Evolutionary conservation across 768 basidiomycete species (phyloP), one percentile per base, ranked within the genome.

Genomic region (Calocybe indica): DNA sequence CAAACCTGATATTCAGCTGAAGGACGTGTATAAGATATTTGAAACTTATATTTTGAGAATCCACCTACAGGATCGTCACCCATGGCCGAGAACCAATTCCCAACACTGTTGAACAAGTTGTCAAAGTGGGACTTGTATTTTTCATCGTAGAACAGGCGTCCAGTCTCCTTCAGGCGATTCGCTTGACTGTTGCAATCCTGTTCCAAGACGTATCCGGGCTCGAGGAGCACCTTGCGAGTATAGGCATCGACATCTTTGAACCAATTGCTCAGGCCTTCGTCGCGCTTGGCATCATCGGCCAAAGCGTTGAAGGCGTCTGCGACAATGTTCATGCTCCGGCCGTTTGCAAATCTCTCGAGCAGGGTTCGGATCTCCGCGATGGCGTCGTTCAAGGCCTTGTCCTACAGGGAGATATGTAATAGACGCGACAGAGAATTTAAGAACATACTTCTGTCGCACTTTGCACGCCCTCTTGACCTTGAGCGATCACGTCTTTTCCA

Each of bases 321-420:
- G 49, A 95, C 76, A 30, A 73, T 63, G 48, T 83, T 71, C 65
- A 93, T 76, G 35, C 79, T 80, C 55, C 69, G 60, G 45, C 77
- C 79, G 56, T 90, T 85, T 5, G 94, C 94, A 62, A 98, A 93
- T 14, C 95, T 84, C 65, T 97, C 93, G 37, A 96, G 80, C 8
- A 97, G 73, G 1, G 82, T 84, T 40, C 89, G 82, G 29, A 93
- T 75, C 59, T 92, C 81, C 35, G 60, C 52, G 22, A 76, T 72
- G 9, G 86, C 75, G 33, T 73, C 65, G 40, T 77, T 68, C 57
- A 94, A 70, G 5, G 72, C 61, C 2, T 74, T 67, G 54, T 90
- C 80, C 69, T 80, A 42, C 1, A n/a, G 29, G 28, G 3, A 14
- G 40, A 36, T 43, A 33, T 5, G 14, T 15, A 38, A 46, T 34